Evolutionary conservation across 805 yeast species (phyloP), one percentile per base, ranked within the genome.

Genomic region (Lachancea nothofagi): DNA sequence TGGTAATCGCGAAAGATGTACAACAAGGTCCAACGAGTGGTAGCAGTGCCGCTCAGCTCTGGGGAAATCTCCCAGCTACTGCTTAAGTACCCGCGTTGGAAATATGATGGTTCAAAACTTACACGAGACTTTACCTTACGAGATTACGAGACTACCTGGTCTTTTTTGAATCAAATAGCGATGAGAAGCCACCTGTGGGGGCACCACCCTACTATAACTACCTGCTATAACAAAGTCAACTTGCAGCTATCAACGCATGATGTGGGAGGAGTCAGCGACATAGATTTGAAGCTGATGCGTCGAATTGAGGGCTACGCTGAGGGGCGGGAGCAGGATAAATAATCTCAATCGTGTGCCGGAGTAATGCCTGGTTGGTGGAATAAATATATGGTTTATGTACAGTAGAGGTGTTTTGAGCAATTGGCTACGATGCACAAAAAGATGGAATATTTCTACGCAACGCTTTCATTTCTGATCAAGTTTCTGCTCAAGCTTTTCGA

Each of bases 401-500:
- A n/a, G n/a, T n/a, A n/a, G n/a, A n/a, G n/a, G n/a, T n/a, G n/a
- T n/a, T n/a, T n/a, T n/a, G n/a, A n/a, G n/a, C n/a, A n/a, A n/a
- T n/a, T n/a, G n/a, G n/a, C n/a, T n/a, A n/a, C n/a, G n/a, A n/a
- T n/a, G n/a, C n/a, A n/a, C n/a, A n/a, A n/a, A n/a, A n/a, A n/a
- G n/a, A n/a, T n/a, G n/a, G n/a, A n/a, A n/a, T n/a, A n/a, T n/a
- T n/a, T n/a, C n/a, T 30, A 7, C 24, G 5, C 24, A 4, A 18
- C 36, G 21, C 21, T 28, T 12, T 29, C 37, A 30, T 29, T 46
- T 14, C 44, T 30, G 29, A 12, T 69, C 64, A 43, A 79, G 64
- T 46, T 67, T 71, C 49, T 74, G 70, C 59, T 88, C 97, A 38
- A 88, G 72, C 62, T 85, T 84, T 54, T 85, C 90, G 61, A 86